Base-by-base conservation (phyloP, 495 filamentous ascomycete species). In the Podospora tetraspora region DNA sequence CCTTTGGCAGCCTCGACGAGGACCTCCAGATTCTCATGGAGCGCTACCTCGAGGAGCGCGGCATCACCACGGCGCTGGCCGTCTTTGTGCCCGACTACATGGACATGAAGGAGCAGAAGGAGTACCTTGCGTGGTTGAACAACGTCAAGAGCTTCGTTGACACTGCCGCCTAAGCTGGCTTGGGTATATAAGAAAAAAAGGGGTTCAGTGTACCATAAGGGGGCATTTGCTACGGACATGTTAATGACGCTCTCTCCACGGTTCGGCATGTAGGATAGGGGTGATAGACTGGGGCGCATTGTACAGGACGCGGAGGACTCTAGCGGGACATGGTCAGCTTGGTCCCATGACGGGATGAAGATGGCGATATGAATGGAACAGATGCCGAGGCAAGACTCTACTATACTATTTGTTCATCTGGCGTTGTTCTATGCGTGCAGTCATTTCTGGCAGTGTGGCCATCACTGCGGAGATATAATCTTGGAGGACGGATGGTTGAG, bases 91-190 rank as follows among this genome's bases (percentile, higher is more conserved):
- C 93, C 63, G 94, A 98, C 76, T 99, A 97, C 82, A 94, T 98
- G 75, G 92, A 97, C 79, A 88, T 91, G 80, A 99, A 99, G 89
- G 95, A 99, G 87, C 94, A 99, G 88, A 92, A 88, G 85, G 95
- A 99, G 85, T 99, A 99, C 80, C 77, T 94, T 57, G 82, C 83
- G 68, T 99, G 95, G 95, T 83, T 99, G 77, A 87, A 89, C 72
- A 93, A 88, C 73, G 86, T 94, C 81, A 93, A 91, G 86, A 79
- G 77, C 63, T 94, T 94, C 73, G 79, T 93, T 70, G 84, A 87
- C 74, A 52, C 43, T 0, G 43, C 43, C 43, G 89, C 89, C 69
- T 91, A 88, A 82, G 34, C 23, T 64, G 61, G 64, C 21, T 29
- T 52, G 52, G 34, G 59, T 30, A 21, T 63, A 66, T 25, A 22